Evolutionary conservation across 2,329 filamentous ascomycete genomes (phyloP).

Genomic region (Chaetomium globosum): DNA sequence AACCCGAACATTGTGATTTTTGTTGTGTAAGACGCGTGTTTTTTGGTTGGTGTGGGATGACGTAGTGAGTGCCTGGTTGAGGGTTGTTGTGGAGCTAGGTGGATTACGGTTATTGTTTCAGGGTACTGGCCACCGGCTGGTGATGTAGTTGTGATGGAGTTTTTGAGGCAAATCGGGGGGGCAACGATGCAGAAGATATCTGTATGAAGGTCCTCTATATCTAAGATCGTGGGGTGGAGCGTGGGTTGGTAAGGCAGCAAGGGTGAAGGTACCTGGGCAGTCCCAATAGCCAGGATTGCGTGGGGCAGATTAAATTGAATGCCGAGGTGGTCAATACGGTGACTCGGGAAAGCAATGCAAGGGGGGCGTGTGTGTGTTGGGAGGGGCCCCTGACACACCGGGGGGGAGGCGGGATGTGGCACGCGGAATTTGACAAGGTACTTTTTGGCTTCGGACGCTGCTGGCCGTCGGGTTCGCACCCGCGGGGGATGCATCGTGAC

Average conservation of each 20-base stretch:
- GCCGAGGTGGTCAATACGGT: constrained; percentile 18
- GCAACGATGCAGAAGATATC: constrained; percentile 19
- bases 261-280: constrained; percentile 24
- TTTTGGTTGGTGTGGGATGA: constrained; percentile 13
- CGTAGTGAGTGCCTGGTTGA: constrained; percentile 29
- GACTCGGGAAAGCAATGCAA: constrained; percentile 4
- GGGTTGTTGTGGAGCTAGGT: constrained; percentile 13
- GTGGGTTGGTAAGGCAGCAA: constrained; percentile 30
- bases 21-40: constrained; percentile 31
- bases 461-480: constrained; percentile 15
- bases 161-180: constrained; percentile 20
- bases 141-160: constrained; percentile 24
- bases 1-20: constrained; percentile 46
- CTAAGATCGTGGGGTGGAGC: constrained; percentile 13
- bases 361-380: constrained; percentile 19
- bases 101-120: constrained; percentile 11
- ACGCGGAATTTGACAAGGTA: constrained; percentile 21
- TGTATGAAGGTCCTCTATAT: constrained; percentile 27
- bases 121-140: background rate
- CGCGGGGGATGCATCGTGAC: constrained; percentile 23
- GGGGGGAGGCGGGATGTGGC: constrained; percentile 33
- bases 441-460: constrained; percentile 18
- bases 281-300: constrained; percentile 36
- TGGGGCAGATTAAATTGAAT: constrained; percentile 37
- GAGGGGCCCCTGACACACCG: constrained; percentile 16